Evolutionary conservation across 2,329 filamentous ascomycete species (phyloP).

Genomic region (Rachicladosporium sp.): DNA sequence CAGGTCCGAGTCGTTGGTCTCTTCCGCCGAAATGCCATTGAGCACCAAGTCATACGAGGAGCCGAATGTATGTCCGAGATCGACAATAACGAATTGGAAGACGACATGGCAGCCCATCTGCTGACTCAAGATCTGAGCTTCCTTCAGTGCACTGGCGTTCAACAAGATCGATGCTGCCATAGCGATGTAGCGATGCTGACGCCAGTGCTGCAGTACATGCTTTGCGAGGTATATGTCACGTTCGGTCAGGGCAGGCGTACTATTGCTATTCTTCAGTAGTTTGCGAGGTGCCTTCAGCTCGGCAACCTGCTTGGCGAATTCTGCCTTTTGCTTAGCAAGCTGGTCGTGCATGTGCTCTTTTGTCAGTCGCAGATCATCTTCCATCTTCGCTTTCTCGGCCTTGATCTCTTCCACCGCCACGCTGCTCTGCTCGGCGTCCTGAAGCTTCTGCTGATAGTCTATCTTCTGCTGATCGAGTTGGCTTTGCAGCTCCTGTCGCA

Average conservation of each 20-base stretch:
- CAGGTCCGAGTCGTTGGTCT: constrained; percentile 56
- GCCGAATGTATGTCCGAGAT: constrained; percentile 73
- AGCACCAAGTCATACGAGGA: constrained; percentile 96
- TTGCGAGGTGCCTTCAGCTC: constrained; percentile 42
- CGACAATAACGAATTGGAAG: constrained; percentile 89
- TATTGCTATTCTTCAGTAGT: constrained; percentile 12
- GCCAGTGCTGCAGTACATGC: constrained; percentile 61
- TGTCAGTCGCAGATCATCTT: constrained; percentile 61
- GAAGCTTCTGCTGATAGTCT: constrained; percentile 66
- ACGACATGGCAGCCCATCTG: constrained; percentile 85
- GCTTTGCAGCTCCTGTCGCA: constrained; percentile 70
- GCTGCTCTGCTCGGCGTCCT: constrained; percentile 59
- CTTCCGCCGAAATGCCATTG: constrained; percentile 77
- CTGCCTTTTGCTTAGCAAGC: constrained; percentile 67
- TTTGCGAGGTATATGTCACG: constrained; percentile 61
- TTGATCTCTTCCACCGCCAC: constrained; percentile 74
- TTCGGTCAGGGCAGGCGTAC: constrained; percentile 52
- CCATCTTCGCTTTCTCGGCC: constrained; percentile 74
- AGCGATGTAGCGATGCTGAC: constrained; percentile 70
- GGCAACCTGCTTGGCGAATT: constrained; percentile 74
- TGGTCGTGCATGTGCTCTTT: constrained; percentile 86
- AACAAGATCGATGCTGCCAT: constrained; percentile 90
- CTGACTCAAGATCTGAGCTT: constrained; percentile 96
- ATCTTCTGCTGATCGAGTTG: constrained; percentile 77
- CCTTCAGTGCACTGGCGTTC: constrained; percentile 76